phyloP scores from a whole-genome alignment of 768 basidiomycete genomes.

The Panellus pusillus region DNA sequence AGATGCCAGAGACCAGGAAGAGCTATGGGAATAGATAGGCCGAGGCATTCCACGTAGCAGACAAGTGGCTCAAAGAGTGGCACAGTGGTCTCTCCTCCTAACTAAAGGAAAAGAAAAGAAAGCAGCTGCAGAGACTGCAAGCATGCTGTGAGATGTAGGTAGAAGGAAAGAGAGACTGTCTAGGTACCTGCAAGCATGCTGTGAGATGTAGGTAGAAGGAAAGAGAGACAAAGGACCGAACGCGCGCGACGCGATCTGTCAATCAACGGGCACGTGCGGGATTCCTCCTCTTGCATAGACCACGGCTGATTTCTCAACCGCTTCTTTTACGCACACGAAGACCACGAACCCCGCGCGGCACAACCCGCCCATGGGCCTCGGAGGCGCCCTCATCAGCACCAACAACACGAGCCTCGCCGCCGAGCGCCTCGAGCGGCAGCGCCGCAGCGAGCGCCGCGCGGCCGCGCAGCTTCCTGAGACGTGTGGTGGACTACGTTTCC shows the following conservation, averaged over 20 bases:
- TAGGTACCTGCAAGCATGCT: no score
- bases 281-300: no score
- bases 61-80: not conserved
- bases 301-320: no score
- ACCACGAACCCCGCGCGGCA: constrained; percentile 23
- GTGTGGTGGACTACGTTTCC: constrained; percentile 6
- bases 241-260: no score
- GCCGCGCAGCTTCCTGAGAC: constrained; percentile 3
- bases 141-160: not conserved
- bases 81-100: not conserved
- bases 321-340: not conserved
- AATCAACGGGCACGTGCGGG: no score
- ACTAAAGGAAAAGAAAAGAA: not conserved
- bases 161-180: not conserved
- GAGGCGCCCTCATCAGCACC: constrained; percentile 58
- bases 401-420: constrained; percentile 27
- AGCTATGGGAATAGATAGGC: not conserved
- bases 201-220: no score
- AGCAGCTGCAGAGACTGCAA: constrained; percentile 6
- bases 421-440: constrained; percentile 17
- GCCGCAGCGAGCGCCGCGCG: constrained; percentile 10
- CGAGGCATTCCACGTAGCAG: constrained; percentile 1
- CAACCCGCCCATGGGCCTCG: constrained; percentile 61
- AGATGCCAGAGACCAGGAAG: not conserved
- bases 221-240: no score